Evolutionary conservation across 306 rosid species (phyloP).

Genomic region (Crotalaria pallida): DNA sequence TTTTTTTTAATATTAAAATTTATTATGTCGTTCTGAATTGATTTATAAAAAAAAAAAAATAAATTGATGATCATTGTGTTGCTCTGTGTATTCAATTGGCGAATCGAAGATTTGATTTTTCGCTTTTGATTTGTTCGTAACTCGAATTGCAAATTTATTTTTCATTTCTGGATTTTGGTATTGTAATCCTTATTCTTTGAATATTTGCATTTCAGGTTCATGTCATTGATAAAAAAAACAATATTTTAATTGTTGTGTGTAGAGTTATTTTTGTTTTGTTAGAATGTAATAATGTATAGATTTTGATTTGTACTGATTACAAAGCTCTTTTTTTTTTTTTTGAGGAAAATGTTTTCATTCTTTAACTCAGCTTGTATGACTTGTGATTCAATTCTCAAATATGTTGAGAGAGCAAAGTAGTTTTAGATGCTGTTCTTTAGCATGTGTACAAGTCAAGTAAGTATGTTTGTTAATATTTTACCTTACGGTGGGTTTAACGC

Average conservation of each 20-base stretch:
- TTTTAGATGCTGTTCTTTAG: not conserved
- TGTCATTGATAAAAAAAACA: not conserved
- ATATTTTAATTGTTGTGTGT: not conserved
- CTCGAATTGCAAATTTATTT: not conserved
- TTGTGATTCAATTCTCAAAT: slow-evolving; percentile 1
- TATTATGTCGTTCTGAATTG: not conserved
- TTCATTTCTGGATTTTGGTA: slow-evolving; percentile 11
- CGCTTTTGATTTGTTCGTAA: slow-evolving; percentile 1
- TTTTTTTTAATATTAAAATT: not conserved
- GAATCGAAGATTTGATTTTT: slow-evolving; percentile 26
- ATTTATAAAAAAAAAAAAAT: no score
- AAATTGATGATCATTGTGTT: slow-evolving; percentile 13
- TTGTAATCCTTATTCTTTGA: slow-evolving; percentile 10
- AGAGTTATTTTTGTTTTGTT: not conserved
- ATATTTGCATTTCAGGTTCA: slow-evolving; percentile 1
- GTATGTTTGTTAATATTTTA: not conserved
- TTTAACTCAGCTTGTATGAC: not conserved
- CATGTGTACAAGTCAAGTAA: not conserved
- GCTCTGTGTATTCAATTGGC: slow-evolving; percentile 13
- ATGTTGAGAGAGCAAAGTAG: not conserved
- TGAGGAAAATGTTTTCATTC: not conserved
- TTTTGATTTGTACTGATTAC: not conserved
- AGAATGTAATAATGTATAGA: not conserved
- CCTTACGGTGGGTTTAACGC: not conserved
- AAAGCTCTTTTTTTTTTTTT: not conserved